These are phyloP conservation scores for Suillus plorans DNA, from an alignment of 768 basidiomycete genomes.

Conservation along the genomic window DNA sequence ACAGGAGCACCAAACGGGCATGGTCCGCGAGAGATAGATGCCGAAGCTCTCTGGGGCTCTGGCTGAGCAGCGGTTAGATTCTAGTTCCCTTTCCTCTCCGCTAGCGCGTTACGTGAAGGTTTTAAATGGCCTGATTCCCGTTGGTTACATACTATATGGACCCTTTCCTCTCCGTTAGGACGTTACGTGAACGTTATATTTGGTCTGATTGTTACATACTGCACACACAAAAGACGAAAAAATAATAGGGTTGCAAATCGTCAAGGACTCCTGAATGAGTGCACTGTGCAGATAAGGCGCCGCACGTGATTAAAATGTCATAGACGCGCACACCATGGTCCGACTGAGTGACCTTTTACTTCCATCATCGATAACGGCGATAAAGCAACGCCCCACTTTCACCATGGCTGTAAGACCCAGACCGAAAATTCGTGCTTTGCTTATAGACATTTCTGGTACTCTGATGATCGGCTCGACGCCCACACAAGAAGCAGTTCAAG, in stretches of 20 bases:
- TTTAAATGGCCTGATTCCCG: background rate
- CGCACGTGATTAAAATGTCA: background rate
- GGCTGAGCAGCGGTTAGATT: constrained; percentile 10
- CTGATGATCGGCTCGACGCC: constrained; percentile 54
- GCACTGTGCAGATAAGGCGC: background rate
- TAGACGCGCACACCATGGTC: background rate
- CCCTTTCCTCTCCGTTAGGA: background rate
- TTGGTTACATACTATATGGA: background rate
- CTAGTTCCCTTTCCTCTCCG: background rate
- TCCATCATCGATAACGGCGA: background rate
- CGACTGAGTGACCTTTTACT: background rate
- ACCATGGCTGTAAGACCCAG: constrained; percentile 19
- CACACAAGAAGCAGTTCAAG: constrained; percentile 42
- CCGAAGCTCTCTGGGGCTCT: constrained; percentile 38
- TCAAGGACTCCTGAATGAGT: background rate
- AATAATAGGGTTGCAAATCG: background rate
- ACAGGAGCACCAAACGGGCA: constrained; percentile 5
- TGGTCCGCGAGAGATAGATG: constrained; percentile 42
- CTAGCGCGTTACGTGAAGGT: background rate
- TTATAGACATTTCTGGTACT: constrained; percentile 71
- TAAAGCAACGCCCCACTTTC: constrained; percentile 4
- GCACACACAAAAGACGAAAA: background rate
- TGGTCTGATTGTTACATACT: background rate
- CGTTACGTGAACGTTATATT: background rate
- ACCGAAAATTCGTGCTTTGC: constrained; percentile 47